Evolutionary conservation across 1,284 basidiomycete genomes (phyloP), one percentile per base, ranked within the genome.

Genomic region (Ustanciosporium gigantosporum): DNA sequence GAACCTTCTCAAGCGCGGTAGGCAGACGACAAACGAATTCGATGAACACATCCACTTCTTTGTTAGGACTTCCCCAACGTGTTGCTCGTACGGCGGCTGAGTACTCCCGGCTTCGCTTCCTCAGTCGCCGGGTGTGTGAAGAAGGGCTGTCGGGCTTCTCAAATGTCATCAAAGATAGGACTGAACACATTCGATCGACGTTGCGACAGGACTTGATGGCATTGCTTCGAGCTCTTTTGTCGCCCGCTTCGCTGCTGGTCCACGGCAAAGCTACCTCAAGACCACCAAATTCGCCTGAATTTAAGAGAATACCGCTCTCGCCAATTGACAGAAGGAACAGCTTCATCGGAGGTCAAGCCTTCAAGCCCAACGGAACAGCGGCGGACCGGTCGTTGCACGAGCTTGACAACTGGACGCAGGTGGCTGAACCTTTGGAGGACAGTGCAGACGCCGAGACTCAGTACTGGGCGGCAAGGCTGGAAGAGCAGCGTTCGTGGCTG

Each of bases 21-120:
- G n/a, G n/a, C n/a, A n/a, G n/a, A n/a, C n/a, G n/a, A n/a, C n/a
- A n/a, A n/a, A n/a, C n/a, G n/a, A n/a, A n/a, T n/a, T n/a, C n/a
- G n/a, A n/a, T n/a, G n/a, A n/a, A n/a, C n/a, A 11, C 32, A 8
- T 35, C 32, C 17, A 15, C 46, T 14, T 42, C 47, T 0, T 29
- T 59, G 16, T 47, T 55, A 2, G 56, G 55, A 2, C 41, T 51
- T 1, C 40, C 88, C 4, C 95, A 95, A 77, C 87, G 91, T 70
- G 82, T 96, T 4, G 84, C 85, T 14, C 85, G 92, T 39, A 88
- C 92, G 14, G 90, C 91, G 11, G 82, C 86, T 11, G 93, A 95
- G 78, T 95, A 93, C 75, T 90, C 85, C 3, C 91, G 96, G 74
- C 82, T 96, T n/a, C 82, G 91, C 25, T 97, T 96, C 76, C 88